phyloP scores from a whole-genome alignment of 2,329 filamentous ascomycete genomes.

The Pseudophaeomoniella oleicola region DNA sequence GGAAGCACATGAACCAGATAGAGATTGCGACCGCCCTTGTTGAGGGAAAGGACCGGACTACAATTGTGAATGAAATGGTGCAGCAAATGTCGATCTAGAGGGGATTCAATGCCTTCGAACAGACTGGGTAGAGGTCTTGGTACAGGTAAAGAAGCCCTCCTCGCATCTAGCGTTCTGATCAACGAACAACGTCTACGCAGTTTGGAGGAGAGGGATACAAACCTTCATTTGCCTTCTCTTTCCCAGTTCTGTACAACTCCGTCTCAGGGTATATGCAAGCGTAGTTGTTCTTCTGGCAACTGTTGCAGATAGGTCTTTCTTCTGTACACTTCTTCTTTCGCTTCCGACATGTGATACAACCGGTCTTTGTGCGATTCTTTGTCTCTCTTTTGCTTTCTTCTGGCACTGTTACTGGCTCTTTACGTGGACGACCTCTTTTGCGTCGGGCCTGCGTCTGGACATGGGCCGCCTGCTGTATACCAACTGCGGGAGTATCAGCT shows the following conservation, averaged over 20 bases:
- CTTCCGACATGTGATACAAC: slow-evolving; percentile 6
- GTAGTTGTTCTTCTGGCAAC: slow-evolving; percentile 6
- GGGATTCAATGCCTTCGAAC: background rate
- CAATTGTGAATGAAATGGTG: background rate
- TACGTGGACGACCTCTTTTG: background rate
- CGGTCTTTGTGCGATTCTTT: slow-evolving; percentile 7
- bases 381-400: background rate
- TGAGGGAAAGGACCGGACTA: background rate
- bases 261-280: slow-evolving; percentile 13
- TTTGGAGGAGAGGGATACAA: background rate
- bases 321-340: slow-evolving; percentile 14
- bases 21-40: background rate
- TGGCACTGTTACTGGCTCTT: background rate
- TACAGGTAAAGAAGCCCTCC: background rate
- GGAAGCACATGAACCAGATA: background rate
- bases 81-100: background rate
- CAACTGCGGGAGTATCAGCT: no score
- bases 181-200: background rate
- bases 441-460: background rate
- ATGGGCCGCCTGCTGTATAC: no score
- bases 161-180: background rate
- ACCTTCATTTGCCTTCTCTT: background rate
- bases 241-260: background rate
- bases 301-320: slow-evolving; percentile 15
- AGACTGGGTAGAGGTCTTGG: background rate